Evolutionary conservation across 208 protist species (phyloP).

Genomic region (Acanthamoeba divionensis): DNA sequence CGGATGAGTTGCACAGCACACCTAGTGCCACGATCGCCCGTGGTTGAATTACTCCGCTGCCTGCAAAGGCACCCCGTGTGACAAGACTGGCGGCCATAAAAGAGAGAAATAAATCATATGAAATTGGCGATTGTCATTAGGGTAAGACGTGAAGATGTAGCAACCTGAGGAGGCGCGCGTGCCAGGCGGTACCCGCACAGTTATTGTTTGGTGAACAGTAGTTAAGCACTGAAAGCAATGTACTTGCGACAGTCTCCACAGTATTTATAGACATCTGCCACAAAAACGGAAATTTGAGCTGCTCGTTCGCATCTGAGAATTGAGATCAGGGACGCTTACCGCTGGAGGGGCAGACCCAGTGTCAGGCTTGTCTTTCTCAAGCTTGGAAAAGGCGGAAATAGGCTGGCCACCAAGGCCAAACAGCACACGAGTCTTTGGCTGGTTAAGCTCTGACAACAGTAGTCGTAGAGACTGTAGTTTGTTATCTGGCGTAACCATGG

Average conservation of each 20-base stretch:
- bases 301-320: background rate
- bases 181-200: background rate
- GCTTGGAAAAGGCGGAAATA: background rate
- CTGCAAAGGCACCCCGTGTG: background rate
- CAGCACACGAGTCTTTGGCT: conserved; percentile 54
- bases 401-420: conserved; percentile 60
- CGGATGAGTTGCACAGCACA: conserved; percentile 22
- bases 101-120: background rate
- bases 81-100: background rate
- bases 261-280: background rate
- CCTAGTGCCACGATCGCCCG: conserved; percentile 64
- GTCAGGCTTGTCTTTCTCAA: background rate
- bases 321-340: background rate
- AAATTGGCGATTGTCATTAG: background rate
- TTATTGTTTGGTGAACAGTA: conserved; percentile 3
- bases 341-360: background rate
- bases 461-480: conserved; percentile 16
- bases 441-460: conserved; percentile 44
- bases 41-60: conserved; percentile 64
- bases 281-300: no score
- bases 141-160: no score
- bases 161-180: background rate
- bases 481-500: background rate
- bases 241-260: conserved; percentile 7
- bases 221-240: background rate